Evolutionary conservation across 345 rosid genomes (phyloP).

Genomic region (Eutrema yunnanense): DNA sequence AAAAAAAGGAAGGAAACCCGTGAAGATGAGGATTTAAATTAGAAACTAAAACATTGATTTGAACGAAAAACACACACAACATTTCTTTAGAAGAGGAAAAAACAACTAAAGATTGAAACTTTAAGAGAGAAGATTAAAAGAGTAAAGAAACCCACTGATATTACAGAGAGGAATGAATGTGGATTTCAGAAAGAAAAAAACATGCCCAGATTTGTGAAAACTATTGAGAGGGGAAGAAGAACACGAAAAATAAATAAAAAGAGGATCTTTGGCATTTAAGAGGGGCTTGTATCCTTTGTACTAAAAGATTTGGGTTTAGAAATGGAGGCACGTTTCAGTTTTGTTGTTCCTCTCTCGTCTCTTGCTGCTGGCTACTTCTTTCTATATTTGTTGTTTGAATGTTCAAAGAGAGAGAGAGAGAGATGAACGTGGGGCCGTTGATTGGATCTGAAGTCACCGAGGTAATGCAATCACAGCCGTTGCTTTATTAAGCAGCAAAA

Average conservation of each 20-base stretch:
- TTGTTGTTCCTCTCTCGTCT: constrained; percentile 26
- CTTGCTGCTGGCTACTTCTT: constrained; percentile 19
- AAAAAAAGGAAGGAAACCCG: constrained; percentile 22
- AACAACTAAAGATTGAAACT: constrained; percentile 2
- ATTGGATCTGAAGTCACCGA: constrained; percentile 68
- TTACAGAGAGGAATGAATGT: not conserved
- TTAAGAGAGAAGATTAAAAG: not conserved
- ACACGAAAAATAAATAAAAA: not conserved
- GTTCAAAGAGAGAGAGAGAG: constrained; percentile 29
- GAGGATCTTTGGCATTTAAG: constrained; percentile 38
- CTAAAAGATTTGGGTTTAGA: constrained; percentile 14
- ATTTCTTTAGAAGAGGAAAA: not conserved
- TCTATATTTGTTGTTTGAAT: constrained; percentile 31
- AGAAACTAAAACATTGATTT: constrained; percentile 8
- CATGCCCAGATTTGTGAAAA: constrained; percentile 15
- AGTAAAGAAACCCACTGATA: constrained; percentile 2
- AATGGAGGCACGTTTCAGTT: constrained; percentile 59
- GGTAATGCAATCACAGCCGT: constrained; percentile 49
- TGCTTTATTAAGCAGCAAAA: constrained; percentile 59
- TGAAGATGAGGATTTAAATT: constrained; percentile 7
- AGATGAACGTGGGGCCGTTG: constrained; percentile 60
- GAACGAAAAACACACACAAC: not conserved
- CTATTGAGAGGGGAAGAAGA: not conserved
- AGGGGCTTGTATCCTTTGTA: constrained; percentile 19
- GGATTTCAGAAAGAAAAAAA: constrained; percentile 4